Conservation (phyloP, 768 basidiomycete genomes). For the Lentinula raphanica region DNA sequence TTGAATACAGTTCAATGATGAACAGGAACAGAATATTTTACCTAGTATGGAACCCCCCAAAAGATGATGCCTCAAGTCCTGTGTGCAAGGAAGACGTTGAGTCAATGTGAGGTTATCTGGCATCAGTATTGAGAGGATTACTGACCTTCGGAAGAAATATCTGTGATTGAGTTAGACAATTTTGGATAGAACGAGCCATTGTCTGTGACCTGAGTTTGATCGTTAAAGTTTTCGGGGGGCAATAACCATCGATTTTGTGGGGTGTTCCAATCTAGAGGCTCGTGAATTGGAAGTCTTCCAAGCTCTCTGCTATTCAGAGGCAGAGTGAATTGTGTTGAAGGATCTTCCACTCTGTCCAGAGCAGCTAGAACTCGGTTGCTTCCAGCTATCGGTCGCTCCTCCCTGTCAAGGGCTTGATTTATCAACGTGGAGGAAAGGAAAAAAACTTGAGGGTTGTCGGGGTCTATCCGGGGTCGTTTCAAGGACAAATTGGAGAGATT, state of each 20-base stretch:
- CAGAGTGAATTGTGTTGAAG: background rate
- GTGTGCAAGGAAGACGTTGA: background rate
- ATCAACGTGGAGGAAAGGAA: too few relatives aligned
- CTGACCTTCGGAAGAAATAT: background rate
- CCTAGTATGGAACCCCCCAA: background rate
- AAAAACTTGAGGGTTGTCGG: too few relatives aligned
- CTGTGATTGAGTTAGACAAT: background rate
- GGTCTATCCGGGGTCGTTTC: background rate
- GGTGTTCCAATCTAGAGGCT: background rate
- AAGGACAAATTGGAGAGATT: background rate
- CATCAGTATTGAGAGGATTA: too few relatives aligned
- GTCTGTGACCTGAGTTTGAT: too few relatives aligned
- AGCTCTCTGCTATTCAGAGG: background rate
- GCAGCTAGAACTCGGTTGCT: background rate
- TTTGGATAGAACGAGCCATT: too few relatives aligned
- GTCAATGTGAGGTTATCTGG: too few relatives aligned
- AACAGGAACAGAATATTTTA: background rate
- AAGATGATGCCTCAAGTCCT: background rate
- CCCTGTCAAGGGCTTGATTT: background rate
- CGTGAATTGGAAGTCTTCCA: background rate
- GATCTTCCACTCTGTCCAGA: background rate
- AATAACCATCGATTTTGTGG: background rate
- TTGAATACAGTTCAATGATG: too few relatives aligned
- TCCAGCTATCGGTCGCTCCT: background rate
- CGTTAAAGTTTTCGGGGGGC: too few relatives aligned